These are phyloP conservation scores for Solanum commersonii DNA, from an alignment of 257 asterid genomes.

Conservation along the genomic window DNA sequence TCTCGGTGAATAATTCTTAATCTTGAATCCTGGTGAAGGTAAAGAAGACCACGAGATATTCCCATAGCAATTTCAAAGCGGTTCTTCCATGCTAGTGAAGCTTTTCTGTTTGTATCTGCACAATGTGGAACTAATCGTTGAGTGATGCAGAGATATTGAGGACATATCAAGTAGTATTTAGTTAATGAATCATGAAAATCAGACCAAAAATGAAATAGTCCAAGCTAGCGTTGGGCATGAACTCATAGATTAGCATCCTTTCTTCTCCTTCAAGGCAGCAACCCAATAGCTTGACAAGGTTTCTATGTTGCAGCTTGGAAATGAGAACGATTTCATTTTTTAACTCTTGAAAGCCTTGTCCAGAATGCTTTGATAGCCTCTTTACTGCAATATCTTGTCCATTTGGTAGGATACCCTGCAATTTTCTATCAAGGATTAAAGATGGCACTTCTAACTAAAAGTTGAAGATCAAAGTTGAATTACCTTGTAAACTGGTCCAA, in stretches of 20 bases:
- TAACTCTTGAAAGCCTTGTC: slow-evolving; percentile 2
- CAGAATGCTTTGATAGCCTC: slow-evolving; percentile 5
- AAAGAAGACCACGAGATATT: slow-evolving; percentile 8
- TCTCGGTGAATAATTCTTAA: slow-evolving; percentile 10
- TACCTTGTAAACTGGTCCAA: slow-evolving; percentile 3
- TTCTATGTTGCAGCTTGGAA: slow-evolving; percentile 12
- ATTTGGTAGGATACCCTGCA: slow-evolving; percentile 1
- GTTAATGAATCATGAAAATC: background rate
- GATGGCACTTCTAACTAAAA: background rate
- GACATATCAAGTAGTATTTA: background rate
- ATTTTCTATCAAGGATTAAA: background rate
- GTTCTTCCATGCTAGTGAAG: slow-evolving; percentile 3
- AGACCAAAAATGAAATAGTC: slow-evolving; percentile 10
- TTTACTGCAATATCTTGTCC: slow-evolving; percentile 7
- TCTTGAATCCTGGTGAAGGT: slow-evolving; percentile 13
- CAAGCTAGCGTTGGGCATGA: slow-evolving; percentile 12
- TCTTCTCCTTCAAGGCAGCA: slow-evolving; percentile 6
- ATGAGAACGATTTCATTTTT: background rate
- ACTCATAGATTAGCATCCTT: slow-evolving; percentile 6
- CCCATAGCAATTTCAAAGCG: slow-evolving; percentile 5
- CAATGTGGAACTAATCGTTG: background rate
- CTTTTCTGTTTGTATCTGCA: background rate
- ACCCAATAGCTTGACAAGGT: slow-evolving; percentile 7
- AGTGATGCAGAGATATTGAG: background rate
- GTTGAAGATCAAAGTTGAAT: background rate